Evolutionary conservation across 352 stramenopile genomes (phyloP).

Genomic region (Pythium aquatile): DNA sequence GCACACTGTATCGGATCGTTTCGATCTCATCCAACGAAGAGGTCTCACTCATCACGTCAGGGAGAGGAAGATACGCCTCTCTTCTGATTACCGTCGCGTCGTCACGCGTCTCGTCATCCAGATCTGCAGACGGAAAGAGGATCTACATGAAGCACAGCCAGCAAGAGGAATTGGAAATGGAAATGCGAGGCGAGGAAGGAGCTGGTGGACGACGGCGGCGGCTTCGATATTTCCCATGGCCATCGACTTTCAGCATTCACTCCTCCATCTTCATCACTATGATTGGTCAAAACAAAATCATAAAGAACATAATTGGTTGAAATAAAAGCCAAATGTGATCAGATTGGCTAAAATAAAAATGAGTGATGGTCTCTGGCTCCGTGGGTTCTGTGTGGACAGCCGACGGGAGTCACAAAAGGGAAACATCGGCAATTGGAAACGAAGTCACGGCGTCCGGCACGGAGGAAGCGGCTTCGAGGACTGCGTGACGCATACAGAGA

Average conservation of each 20-base stretch:
- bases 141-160: not conserved
- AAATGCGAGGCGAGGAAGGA: not conserved
- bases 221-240: constrained; percentile 23
- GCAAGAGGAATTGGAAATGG: not conserved
- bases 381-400: constrained; percentile 13
- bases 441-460: not conserved
- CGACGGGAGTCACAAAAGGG: constrained; percentile 3
- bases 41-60: not conserved
- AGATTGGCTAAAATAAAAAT: constrained; percentile 11
- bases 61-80: not conserved
- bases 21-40: not conserved
- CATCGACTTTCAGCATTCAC: constrained; percentile 11
- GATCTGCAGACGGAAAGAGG: not conserved
- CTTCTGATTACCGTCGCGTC: constrained; percentile 2
- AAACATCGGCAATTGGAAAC: not conserved
- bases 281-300: constrained; percentile 20
- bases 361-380: constrained; percentile 18
- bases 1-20: not conserved
- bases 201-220: not conserved
- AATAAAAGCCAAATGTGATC: not conserved
- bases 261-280: not conserved
- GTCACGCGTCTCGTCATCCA: not conserved
- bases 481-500: not conserved
- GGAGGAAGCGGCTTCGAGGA: not conserved
- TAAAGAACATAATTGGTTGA: constrained; percentile 12